Evolutionary conservation across 2,329 filamentous ascomycete genomes (phyloP).

Genomic region (Neopestalotiopsis clavispora): DNA sequence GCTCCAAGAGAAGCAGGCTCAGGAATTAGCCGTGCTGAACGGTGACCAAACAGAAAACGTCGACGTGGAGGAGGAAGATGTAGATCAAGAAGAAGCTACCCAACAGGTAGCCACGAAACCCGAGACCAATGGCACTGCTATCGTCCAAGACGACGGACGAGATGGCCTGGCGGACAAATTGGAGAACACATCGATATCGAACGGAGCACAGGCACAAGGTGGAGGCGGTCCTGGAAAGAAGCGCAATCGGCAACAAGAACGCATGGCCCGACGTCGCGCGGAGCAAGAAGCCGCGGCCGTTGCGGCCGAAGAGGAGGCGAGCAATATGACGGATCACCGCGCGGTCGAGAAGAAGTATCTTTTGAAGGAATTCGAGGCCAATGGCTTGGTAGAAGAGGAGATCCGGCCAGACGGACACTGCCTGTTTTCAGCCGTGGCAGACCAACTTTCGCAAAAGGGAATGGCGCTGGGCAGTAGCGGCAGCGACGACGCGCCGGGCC

Average conservation of each 20-base stretch:
- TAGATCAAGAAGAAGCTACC: slow-evolving; percentile 28
- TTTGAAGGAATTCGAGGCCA: slow-evolving; percentile 65
- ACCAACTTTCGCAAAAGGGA: slow-evolving; percentile 68
- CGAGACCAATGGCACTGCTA: background rate
- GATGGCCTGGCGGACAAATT: slow-evolving; percentile 27
- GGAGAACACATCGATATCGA: slow-evolving; percentile 19
- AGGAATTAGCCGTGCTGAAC: slow-evolving; percentile 56
- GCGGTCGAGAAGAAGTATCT: slow-evolving; percentile 73
- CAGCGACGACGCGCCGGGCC: slow-evolving; percentile 34
- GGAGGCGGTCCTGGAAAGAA: slow-evolving; percentile 60
- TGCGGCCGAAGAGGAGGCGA: slow-evolving; percentile 77
- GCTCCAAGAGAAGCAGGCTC: slow-evolving; percentile 69
- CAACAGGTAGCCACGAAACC: slow-evolving; percentile 15
- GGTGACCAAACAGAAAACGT: slow-evolving; percentile 28
- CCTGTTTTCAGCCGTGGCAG: slow-evolving; percentile 88
- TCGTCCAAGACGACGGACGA: slow-evolving; percentile 25
- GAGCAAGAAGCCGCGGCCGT: slow-evolving; percentile 74
- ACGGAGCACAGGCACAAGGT: slow-evolving; percentile 20
- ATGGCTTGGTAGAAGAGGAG: slow-evolving; percentile 73
- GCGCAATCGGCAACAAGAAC: slow-evolving; percentile 88
- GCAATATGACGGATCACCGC: slow-evolving; percentile 74
- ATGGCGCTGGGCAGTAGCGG: slow-evolving; percentile 43
- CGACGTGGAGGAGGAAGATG: slow-evolving; percentile 19
- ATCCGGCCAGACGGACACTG: slow-evolving; percentile 94
- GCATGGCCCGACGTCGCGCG: slow-evolving; percentile 85